phyloP scores from a whole-genome alignment of 2,329 filamentous ascomycete species.

The Domatiomyces catenatus region DNA sequence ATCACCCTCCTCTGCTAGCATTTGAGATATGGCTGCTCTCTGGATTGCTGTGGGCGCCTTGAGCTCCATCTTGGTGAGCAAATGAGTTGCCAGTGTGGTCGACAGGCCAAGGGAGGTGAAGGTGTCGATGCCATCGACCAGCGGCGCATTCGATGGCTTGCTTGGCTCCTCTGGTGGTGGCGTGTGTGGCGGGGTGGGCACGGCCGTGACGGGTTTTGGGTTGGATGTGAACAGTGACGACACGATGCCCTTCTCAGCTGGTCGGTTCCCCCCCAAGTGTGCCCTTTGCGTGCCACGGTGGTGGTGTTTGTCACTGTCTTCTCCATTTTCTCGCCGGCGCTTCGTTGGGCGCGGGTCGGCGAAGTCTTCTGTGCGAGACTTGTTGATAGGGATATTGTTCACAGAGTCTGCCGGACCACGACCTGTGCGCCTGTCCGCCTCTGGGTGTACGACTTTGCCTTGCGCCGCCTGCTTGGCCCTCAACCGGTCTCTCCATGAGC shows the following conservation, averaged over 20 bases:
- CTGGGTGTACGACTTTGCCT: background rate
- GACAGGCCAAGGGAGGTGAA: constrained; percentile 80
- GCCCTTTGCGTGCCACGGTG: background rate
- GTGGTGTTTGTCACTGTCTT: constrained; percentile 19
- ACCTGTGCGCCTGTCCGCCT: background rate
- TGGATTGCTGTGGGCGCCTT: constrained; percentile 91
- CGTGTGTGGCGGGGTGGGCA: constrained; percentile 13
- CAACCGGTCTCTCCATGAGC: constrained; percentile 81
- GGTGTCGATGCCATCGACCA: constrained; percentile 66
- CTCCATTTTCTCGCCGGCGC: constrained; percentile 27
- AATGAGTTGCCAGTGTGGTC: constrained; percentile 60
- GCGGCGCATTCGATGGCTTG: constrained; percentile 77
- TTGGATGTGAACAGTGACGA: constrained; percentile 91
- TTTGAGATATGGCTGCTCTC: constrained; percentile 67
- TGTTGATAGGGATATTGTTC: background rate
- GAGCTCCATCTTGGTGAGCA: constrained; percentile 71
- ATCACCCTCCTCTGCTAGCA: constrained; percentile 68
- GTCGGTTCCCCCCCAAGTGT: background rate
- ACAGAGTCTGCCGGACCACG: background rate
- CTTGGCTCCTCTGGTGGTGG: constrained; percentile 31
- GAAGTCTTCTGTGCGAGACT: constrained; percentile 21
- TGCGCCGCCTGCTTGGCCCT: constrained; percentile 54
- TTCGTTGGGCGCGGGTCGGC: constrained; percentile 23
- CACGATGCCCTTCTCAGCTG: constrained; percentile 46
- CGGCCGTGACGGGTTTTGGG: constrained; percentile 45